Percentiles rank a stretch among this genome's conserved stretches.
Conservation (phyloP, 108 stramenopile genomes). For the Cyclotella sp. region DNA sequence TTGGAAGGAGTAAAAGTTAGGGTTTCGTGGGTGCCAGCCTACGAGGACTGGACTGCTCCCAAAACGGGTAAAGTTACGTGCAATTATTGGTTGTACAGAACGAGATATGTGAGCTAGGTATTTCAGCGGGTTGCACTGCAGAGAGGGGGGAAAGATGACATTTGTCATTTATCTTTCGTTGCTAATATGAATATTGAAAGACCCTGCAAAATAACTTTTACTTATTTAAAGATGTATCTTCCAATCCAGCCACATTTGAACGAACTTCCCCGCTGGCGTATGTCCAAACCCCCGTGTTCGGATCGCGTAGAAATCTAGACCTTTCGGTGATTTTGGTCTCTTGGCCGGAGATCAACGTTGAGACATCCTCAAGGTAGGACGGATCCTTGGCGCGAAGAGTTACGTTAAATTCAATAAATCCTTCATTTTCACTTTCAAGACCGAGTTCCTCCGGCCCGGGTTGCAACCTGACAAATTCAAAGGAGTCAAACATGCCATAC, state of each 20-base stretch:
- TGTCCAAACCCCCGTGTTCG: slow-evolving; percentile 52
- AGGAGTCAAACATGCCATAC: slow-evolving; percentile 85
- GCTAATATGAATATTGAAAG: no score
- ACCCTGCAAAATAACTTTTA: no score
- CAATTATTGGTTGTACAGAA: no score
- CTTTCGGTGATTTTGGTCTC: slow-evolving; percentile 66
- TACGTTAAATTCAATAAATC: slow-evolving; percentile 68
- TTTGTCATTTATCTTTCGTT: no score
- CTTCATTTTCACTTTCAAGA: slow-evolving; percentile 50
- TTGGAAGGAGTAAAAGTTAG: no score
- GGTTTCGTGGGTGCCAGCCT: no score
- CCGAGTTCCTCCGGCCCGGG: slow-evolving; percentile 35
- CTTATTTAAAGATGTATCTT: slow-evolving; percentile 55
- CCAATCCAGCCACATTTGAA: slow-evolving; percentile 63
- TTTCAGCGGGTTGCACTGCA: no score
- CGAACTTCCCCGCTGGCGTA: slow-evolving; percentile 77
- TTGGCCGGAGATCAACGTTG: slow-evolving; percentile 33
- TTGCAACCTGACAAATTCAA: slow-evolving; percentile 67
- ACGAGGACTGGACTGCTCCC: no score
- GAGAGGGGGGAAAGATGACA: no score
- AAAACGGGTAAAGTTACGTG: no score
- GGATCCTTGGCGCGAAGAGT: slow-evolving; percentile 41
- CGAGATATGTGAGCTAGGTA: no score
- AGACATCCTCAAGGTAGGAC: slow-evolving; percentile 13
- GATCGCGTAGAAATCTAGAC: slow-evolving; percentile 62